Base-by-base conservation (phyloP, 352 stramenopile genomes). In the Globisporangium takayamanum region DNA sequence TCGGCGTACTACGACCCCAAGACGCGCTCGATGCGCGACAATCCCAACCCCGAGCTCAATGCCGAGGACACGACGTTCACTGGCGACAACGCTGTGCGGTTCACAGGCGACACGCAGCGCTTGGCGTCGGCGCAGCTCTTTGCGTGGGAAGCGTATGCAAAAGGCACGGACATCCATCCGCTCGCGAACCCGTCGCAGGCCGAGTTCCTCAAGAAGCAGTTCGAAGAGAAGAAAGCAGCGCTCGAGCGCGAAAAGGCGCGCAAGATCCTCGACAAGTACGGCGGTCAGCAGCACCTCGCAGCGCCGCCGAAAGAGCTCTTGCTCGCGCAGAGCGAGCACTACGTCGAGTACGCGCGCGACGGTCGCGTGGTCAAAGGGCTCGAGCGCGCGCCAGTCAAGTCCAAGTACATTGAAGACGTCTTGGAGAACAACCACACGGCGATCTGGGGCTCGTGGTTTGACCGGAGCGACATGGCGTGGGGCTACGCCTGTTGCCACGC, bases 1-100 rank as follows among this genome's bases (percentile, higher is more conserved):
- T 98, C 91, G 50, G 97, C 97, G 5, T 99, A 98, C 73, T 99
- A 99, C 75, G 97, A 99, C 87, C 97, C 97, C 0, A 99, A 99
- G 76, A 98, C 92, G 44, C 82, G 97, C 33, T 97, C 92, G 3
- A 99, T 99, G 97, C 82, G 97, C 28, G 96, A 98, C 60, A 99
- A 99, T 78, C 97, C 96, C 20, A 97, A 98, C 54, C 97, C 96
- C 6, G 89, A 99, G 64, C 69, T 97, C n/a, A 84, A 94, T 45
- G 72, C 85, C 0, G 90, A 98, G 57, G 92, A 98, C 59, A 74
- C 89, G 15, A 88, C 95, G 37, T 99, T 98, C 72, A 76, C 88
- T 14, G 96, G 96, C 30, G 96, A 99, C 72, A 99, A 99, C 68
- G 96, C 98, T 66, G 84, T 95, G 33, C 75, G 88, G 16, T 93